Conservation (phyloP, 352 stramenopile species). For the Globisporangium paddicum region DNA sequence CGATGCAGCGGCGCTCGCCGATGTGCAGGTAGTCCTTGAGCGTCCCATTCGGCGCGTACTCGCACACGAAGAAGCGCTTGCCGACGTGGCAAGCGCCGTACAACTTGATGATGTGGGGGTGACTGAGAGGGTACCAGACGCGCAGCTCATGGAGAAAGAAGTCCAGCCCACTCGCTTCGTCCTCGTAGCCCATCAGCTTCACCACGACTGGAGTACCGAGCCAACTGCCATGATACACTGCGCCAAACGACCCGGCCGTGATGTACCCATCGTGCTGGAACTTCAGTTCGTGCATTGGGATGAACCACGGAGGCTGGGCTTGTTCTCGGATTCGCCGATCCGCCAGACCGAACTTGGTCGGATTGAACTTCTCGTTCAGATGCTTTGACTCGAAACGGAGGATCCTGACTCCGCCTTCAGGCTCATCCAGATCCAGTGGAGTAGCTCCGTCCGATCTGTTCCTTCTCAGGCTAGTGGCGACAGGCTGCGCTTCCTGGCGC, state of each 20-base stretch:
- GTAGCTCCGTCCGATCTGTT: neutral
- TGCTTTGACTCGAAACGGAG: constrained; percentile 7
- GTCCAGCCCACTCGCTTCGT: constrained; percentile 7
- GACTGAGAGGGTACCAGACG: constrained; percentile 18
- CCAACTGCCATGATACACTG: constrained; percentile 17
- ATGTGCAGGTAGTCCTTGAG: neutral
- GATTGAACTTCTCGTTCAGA: constrained; percentile 11
- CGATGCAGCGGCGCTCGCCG: neutral
- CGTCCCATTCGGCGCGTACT: constrained; percentile 16
- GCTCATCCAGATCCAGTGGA: neutral
- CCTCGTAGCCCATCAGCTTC: constrained; percentile 12
- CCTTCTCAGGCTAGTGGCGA: neutral
- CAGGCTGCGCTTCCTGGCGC: neutral
- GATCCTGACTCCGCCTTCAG: neutral
- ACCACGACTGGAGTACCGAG: constrained; percentile 10
- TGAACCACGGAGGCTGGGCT: constrained; percentile 11
- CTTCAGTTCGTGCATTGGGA: constrained; percentile 13
- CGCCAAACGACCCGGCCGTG: constrained; percentile 16
- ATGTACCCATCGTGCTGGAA: constrained; percentile 11
- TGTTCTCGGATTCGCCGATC: constrained; percentile 8
- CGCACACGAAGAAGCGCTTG: constrained; percentile 19
- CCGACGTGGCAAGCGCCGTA: constrained; percentile 22
- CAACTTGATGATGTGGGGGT: constrained; percentile 20
- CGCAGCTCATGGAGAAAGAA: constrained; percentile 13
- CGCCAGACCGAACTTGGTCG: neutral